Base-by-base conservation (phyloP, 148 eudicot species). In the Chenopodium berlandieri region DNA sequence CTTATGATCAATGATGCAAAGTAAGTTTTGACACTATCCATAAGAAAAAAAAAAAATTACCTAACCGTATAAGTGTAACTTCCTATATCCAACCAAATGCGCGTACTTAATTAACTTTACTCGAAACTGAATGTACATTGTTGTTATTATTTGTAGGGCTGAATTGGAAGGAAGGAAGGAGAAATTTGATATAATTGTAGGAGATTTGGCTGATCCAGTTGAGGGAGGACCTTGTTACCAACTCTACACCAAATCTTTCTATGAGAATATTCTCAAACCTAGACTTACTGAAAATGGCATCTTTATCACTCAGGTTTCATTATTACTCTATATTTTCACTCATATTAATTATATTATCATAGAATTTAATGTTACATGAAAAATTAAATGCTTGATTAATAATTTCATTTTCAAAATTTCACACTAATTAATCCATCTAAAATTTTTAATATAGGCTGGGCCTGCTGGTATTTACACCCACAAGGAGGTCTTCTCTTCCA, bases 161-260 rank as follows among this genome's bases (percentile, higher is more conserved):
- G 97, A 90, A 50, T 78, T 93, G 31, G 85, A 86, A 78, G 83
- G 80, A 30, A 90, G 93, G 73, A 75, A 86, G 13, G 92, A 91
- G 73, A 93, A 89, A 25, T 93, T 85, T 71, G 97, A 93, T 48
- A 83, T 91, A 25, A 93, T 93, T 70, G 92, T 91, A 27, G 97
- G 97, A 79, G 97, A 91, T 75, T 89, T 90, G 76, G 97, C 97
- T 10, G 95, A 93, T 83, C 97, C 97, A 50, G 91, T 93, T 77
- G 95, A 93, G 80, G 93, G 93, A 83, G 97, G 97, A 22, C 95
- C 97, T 69, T 93, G 97, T 85, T 91, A 93, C 68, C 92, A 91
- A 69, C 92, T 91, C 77, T 93, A 93, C 80, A 91, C 97, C 30
- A 89, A 91, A 71, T 87, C 97, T 54, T 93, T 91, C 80, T 93